Evolutionary conservation across 2,329 filamentous ascomycete species (phyloP).

Genomic region (Cercospora sojina): DNA sequence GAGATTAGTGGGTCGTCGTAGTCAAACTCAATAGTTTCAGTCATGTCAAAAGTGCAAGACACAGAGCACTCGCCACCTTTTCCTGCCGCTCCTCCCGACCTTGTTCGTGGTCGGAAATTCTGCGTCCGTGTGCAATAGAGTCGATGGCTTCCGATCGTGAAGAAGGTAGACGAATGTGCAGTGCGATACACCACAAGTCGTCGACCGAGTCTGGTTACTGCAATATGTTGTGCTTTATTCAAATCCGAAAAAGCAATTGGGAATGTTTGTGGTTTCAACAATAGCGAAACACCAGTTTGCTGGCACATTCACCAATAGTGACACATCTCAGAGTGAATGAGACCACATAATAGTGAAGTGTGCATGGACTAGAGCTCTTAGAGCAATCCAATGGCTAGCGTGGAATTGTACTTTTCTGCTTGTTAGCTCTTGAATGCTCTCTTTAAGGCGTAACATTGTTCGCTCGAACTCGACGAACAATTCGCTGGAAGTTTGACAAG

Average conservation of each 20-base stretch:
- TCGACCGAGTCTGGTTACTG: not conserved
- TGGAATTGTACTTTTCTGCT: not conserved
- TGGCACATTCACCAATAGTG: not conserved
- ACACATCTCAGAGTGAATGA: not conserved
- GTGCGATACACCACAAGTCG: not conserved
- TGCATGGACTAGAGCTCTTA: not conserved
- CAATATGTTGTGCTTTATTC: not conserved
- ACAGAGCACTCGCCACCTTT: not conserved
- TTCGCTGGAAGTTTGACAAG: not conserved
- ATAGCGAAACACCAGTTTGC: not conserved
- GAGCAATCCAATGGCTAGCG: not conserved
- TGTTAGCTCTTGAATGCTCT: not conserved
- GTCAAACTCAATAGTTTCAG: not conserved
- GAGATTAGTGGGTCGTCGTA: not conserved
- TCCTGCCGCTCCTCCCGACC: not conserved
- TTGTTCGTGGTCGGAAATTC: not conserved
- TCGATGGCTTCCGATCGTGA: not conserved
- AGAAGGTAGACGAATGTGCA: no score
- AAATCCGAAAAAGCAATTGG: not conserved
- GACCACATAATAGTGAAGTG: not conserved
- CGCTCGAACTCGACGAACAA: not conserved
- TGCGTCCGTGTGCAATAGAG: not conserved
- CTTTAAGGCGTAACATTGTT: not conserved
- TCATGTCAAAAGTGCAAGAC: not conserved
- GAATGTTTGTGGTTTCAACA: not conserved